Percentiles rank a stretch among this genome's conserved stretches.
phyloP scores from a whole-genome alignment of 176 grass and related monocot genomes.

The Saccharum spontaneum region DNA sequence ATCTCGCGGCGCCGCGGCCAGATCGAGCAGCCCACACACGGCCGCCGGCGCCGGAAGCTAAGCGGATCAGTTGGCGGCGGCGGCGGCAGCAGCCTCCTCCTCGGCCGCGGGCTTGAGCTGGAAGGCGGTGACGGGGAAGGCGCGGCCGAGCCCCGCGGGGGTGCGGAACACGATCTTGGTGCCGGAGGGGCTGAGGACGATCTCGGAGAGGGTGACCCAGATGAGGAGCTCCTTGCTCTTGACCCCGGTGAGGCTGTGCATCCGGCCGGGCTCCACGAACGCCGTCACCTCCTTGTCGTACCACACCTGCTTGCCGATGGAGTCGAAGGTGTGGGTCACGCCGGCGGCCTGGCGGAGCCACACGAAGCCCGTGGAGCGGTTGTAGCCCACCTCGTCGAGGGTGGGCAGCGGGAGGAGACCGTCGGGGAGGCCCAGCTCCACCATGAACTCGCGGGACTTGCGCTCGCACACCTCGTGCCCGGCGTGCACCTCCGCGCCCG shows the following conservation, averaged over 20 bases:
- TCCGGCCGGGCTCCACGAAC: conserved; percentile 52
- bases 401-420: conserved; percentile 46
- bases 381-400: conserved; percentile 64
- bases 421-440: conserved; percentile 58
- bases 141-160: conserved; percentile 49
- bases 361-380: conserved; percentile 56
- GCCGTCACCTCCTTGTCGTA: conserved; percentile 63
- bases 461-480: conserved; percentile 36
- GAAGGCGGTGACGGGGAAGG: conserved; percentile 57
- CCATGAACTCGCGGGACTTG: conserved; percentile 53
- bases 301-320: conserved; percentile 68
- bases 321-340: conserved; percentile 53
- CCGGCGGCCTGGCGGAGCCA: conserved; percentile 57
- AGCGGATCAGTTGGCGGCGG: conserved; percentile 33
- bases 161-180: conserved; percentile 62
- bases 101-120: conserved; percentile 28
- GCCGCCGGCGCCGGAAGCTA: neutral
- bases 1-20: conserved; percentile 2
- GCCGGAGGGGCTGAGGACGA: conserved; percentile 49
- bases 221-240: conserved; percentile 76
- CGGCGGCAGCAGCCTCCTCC: neutral
- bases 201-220: conserved; percentile 70
- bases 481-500: conserved; percentile 58
- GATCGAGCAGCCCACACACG: neutral
- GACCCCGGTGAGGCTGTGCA: conserved; percentile 46